phyloP scores from a whole-genome alignment of 495 filamentous ascomycete species.

The Penicillium salamii region DNA sequence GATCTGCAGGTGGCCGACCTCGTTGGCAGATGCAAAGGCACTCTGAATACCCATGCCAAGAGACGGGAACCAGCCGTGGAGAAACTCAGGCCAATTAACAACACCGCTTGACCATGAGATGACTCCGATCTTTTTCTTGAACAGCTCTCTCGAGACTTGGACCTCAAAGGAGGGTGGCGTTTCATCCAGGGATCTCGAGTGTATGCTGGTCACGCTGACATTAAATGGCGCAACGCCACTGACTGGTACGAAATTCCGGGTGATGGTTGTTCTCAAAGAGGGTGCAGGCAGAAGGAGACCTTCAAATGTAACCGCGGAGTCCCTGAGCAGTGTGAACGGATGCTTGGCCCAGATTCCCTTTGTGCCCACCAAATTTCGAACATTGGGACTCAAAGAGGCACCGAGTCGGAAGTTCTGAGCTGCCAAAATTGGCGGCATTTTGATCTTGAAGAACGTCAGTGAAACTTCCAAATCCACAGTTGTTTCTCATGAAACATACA shows the following conservation, averaged over 20 bases:
- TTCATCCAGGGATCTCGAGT: slow-evolving; percentile 26
- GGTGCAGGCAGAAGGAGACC: slow-evolving; percentile 31
- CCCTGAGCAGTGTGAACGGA: slow-evolving; percentile 30
- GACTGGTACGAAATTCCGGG: slow-evolving; percentile 29
- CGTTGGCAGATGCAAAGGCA: slow-evolving; percentile 14
- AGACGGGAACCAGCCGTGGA: slow-evolving; percentile 21
- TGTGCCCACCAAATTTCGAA: slow-evolving; percentile 23
- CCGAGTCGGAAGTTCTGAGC: slow-evolving; percentile 31
- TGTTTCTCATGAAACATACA: slow-evolving; percentile 14
- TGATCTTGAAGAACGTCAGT: slow-evolving; percentile 24
- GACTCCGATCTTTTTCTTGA: slow-evolving; percentile 28
- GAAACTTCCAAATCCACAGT: background rate
- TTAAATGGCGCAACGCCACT: slow-evolving; percentile 35
- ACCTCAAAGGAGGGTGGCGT: slow-evolving; percentile 30
- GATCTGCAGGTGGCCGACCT: slow-evolving; percentile 33
- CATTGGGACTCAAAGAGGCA: slow-evolving; percentile 25
- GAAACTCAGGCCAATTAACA: slow-evolving; percentile 31
- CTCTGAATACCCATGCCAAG: slow-evolving; percentile 23
- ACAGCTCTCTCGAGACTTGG: slow-evolving; percentile 28
- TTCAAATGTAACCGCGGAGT: slow-evolving; percentile 24
- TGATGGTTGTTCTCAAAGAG: slow-evolving; percentile 25
- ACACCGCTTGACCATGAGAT: slow-evolving; percentile 38
- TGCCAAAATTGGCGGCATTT: slow-evolving; percentile 26
- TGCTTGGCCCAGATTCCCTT: slow-evolving; percentile 30
- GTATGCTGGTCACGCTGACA: slow-evolving; percentile 25